A percentile compares a stretch with the other conserved stretches of the same genome.
phyloP scores from a whole-genome alignment of 805 yeast genomes.

The Ogataea wickerhamii region DNA sequence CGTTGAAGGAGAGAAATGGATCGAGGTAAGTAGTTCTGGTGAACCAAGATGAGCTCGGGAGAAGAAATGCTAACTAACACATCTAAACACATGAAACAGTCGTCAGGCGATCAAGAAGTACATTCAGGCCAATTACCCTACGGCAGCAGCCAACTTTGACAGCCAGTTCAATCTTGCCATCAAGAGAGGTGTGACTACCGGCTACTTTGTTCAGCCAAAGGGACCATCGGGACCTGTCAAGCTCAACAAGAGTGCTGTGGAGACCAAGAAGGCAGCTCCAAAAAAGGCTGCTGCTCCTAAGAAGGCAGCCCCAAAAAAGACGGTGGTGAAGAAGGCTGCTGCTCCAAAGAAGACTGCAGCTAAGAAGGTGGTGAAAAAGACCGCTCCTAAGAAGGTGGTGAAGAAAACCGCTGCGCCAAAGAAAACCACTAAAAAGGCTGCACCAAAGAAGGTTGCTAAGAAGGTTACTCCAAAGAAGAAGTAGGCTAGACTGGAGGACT shows the following conservation, averaged over 20 bases:
- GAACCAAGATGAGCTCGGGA: no score
- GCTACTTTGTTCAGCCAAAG: conserved; percentile 77
- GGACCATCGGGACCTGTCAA: conserved; percentile 88
- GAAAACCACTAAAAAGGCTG: conserved; percentile 2
- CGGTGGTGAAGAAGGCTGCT: conserved; percentile 15
- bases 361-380: conserved; percentile 25
- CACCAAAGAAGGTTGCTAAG: conserved; percentile 26
- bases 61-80: no score
- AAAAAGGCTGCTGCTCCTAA: conserved; percentile 29
- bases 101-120: conserved; percentile 88
- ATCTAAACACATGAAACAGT: conserved; percentile 35
- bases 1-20: conserved; percentile 78
- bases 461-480: conserved; percentile 19
- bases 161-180: conserved; percentile 72
- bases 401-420: conserved; percentile 27
- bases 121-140: conserved; percentile 59
- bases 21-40: conserved; percentile 50
- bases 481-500: neutral
- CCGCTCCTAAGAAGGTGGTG: conserved; percentile 23
- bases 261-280: conserved; percentile 25
- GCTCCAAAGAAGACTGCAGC: conserved; percentile 22
- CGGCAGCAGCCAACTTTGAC: conserved; percentile 65
- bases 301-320: conserved; percentile 32
- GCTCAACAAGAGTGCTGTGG: conserved; percentile 43
- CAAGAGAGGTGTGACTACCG: conserved; percentile 76